Evolutionary conservation across 2,329 filamentous ascomycete genomes (phyloP), one percentile per base, ranked within the genome.

Genomic region (Curvularia eragrostidis): DNA sequence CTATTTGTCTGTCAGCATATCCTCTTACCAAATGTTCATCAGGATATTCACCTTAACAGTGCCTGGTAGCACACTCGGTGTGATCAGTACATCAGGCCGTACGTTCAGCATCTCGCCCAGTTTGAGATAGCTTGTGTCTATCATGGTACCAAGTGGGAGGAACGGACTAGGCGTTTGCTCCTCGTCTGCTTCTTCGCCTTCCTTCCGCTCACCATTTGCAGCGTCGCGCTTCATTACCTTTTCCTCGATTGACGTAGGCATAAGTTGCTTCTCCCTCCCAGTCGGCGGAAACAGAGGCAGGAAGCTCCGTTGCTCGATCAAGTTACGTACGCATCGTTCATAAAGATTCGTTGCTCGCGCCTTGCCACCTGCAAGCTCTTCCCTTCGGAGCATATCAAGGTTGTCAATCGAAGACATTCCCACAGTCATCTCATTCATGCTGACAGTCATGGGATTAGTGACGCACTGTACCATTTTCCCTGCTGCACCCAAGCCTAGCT

Each of bases 291-390:
- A 97, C 0, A 98, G 79, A 0, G 95, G 95, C 69, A 92, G 92
- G 77, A 93, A 98, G 72, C 95, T 93, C 6, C 93, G 83, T 78
- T 98, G 95, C 77, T 97, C 90, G 56, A 99, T 86, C 18, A 99
- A 77, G 65, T 95, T 89, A 19, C 87, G 84, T 5, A 90, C 87
- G 46, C 93, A 78, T n/a, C 94, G 81, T 15, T 88, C 86, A 69
- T 94, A 82, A 24, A 91, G 68, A 65, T 91, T 87, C 0, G 82
- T 75, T 52, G 88, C 84, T 8, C 75, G 75, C 0, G 84, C 83
- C 48, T 81, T 82, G 1, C 84, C 85, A 19, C 85, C 84, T 5
- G 81, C 77, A 1, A 89, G 82, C 75, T 96, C 92, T 68, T 94
- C 89, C 24, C 84, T 81, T n/a, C 89, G 84, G 51, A 97, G 79